A percentile compares a stretch with the other conserved stretches of the same genome.
Conservation (phyloP, 371 early-diverging fungal species). For the Caulochytrium protostelioides region DNA sequence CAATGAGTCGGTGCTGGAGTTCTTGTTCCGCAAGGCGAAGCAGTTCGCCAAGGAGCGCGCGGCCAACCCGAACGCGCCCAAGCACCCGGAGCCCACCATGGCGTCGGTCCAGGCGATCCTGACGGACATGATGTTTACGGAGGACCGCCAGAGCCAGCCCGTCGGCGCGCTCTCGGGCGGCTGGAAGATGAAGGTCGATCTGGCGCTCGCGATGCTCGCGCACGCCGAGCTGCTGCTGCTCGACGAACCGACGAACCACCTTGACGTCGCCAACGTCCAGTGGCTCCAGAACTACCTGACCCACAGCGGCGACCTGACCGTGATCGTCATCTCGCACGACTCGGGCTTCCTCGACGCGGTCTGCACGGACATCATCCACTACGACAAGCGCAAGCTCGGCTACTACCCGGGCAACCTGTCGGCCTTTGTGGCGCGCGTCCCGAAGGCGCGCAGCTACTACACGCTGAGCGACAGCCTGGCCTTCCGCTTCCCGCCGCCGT, state of each 20-base stretch:
- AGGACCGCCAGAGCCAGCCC: conserved; percentile 27
- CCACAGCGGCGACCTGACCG: conserved; percentile 44
- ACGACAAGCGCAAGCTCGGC: conserved; percentile 46
- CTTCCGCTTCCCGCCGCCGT: conserved; percentile 52
- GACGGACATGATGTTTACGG: conserved; percentile 38
- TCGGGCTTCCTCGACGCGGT: conserved; percentile 66
- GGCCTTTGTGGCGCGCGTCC: conserved; percentile 18
- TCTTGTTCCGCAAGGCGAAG: no score
- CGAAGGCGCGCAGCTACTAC: conserved; percentile 44
- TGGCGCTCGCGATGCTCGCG: conserved; percentile 58
- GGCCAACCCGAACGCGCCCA: no score
- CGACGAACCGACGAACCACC: conserved; percentile 83
- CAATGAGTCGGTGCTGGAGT: conserved; percentile 40
- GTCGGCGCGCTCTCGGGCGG: conserved; percentile 58
- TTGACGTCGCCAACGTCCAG: conserved; percentile 56
- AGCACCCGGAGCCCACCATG: conserved; percentile 48
- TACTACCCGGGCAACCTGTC: conserved; percentile 42
- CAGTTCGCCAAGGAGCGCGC: no score
- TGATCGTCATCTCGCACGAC: conserved; percentile 75
- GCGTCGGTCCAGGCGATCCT: conserved; percentile 42
- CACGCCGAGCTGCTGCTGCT: conserved; percentile 65
- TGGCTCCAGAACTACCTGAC: conserved; percentile 64
- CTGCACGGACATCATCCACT: conserved; percentile 61
- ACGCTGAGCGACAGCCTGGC: conserved; percentile 43
- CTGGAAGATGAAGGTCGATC: conserved; percentile 70